Conservation (phyloP, 2,329 filamentous ascomycete species). For the Calonectria pauciramosa region DNA sequence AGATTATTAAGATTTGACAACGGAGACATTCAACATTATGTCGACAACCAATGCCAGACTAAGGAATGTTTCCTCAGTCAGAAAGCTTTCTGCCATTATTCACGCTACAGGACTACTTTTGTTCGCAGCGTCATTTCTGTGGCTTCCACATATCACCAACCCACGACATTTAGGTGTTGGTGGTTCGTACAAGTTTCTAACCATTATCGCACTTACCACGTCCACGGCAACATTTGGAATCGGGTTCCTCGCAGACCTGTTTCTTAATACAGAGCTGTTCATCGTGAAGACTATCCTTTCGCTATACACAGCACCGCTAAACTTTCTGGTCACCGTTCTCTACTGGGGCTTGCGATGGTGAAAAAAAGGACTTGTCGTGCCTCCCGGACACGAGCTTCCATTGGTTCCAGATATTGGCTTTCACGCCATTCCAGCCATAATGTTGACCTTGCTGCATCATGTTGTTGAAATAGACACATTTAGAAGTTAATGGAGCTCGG, state of each 20-base stretch:
- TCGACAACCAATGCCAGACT: not conserved
- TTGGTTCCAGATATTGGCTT: conserved; percentile 4
- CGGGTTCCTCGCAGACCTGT: conserved; percentile 7
- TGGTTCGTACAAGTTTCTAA: conserved; percentile 16
- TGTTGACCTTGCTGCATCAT: not conserved
- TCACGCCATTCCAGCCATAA: conserved; percentile 11
- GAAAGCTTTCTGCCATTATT: not conserved
- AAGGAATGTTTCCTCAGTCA: not conserved
- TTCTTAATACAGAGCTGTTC: not conserved
- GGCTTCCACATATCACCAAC: conserved; percentile 10
- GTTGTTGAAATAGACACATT: not conserved
- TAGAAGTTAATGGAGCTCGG: not conserved
- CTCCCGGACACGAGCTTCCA: conserved; percentile 15
- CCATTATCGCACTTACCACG: conserved; percentile 8
- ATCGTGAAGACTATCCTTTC: conserved; percentile 1
- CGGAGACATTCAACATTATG: too few species aligned
- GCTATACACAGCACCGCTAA: not conserved
- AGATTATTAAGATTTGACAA: not conserved
- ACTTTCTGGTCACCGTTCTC: not conserved
- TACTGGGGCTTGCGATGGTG: conserved; percentile 16
- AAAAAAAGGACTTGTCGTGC: conserved; percentile 10
- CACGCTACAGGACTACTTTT: conserved; percentile 7
- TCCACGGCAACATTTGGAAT: conserved; percentile 8
- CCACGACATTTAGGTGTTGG: conserved; percentile 14
- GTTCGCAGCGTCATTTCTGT: not conserved